A percentile compares a stretch with the other conserved stretches of the same genome.
Conservation (phyloP, 805 yeast species). For the Candida silvicultrix region DNA sequence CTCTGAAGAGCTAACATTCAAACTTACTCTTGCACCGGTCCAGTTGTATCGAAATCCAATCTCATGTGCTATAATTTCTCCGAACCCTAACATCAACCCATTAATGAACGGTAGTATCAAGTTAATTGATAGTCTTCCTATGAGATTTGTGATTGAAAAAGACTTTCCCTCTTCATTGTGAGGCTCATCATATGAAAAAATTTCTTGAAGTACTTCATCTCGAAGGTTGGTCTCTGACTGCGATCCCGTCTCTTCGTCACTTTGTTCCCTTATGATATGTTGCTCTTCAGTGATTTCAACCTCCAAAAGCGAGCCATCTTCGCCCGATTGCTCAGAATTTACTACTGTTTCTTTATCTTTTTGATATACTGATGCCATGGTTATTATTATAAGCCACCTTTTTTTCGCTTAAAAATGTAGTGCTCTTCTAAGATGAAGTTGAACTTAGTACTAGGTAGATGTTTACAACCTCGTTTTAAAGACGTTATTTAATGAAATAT, state of each 20-base stretch:
- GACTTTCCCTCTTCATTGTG: neutral
- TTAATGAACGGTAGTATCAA: constrained; percentile 81
- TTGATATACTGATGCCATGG: neutral
- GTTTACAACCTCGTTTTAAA: no score
- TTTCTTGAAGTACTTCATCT: neutral
- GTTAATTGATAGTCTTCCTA: constrained; percentile 53
- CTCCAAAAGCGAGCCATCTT: neutral
- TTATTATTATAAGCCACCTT: no score
- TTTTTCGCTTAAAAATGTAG: no score
- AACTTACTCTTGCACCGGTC: constrained; percentile 58
- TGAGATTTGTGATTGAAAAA: constrained; percentile 1
- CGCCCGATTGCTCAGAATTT: neutral
- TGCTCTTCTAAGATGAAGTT: no score
- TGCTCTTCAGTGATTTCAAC: neutral
- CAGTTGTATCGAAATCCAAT: constrained; percentile 76
- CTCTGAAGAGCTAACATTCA: no score
- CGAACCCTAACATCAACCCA: constrained; percentile 94
- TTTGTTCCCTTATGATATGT: neutral
- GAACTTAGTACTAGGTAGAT: no score
- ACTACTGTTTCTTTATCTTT: neutral
- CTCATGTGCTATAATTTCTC: constrained; percentile 92
- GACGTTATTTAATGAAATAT: no score
- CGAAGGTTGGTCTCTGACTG: neutral
- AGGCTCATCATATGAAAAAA: neutral
- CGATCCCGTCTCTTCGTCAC: neutral